Conservation (phyloP, 2,329 filamentous ascomycete genomes). For the Alternaria gansuensis region DNA sequence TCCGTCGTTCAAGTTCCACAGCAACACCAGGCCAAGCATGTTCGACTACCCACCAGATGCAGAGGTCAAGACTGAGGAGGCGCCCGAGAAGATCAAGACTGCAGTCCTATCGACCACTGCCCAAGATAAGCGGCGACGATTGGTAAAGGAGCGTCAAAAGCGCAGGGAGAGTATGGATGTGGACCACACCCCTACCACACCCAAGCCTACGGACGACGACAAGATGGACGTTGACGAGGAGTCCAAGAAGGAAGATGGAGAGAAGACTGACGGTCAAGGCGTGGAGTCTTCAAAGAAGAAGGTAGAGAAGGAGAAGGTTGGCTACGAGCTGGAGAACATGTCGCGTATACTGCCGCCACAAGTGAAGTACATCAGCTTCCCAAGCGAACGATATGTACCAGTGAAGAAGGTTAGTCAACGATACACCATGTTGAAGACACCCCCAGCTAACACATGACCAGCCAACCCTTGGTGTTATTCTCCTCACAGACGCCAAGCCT, state of each 20-base stretch:
- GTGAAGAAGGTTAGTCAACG: conserved; percentile 76
- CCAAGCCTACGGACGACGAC: conserved; percentile 72
- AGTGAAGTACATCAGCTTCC: conserved; percentile 95
- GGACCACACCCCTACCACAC: conserved; percentile 78
- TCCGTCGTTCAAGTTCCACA: conserved; percentile 94
- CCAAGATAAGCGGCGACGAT: conserved; percentile 92
- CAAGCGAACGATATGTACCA: conserved; percentile 87
- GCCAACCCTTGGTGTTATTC: conserved; percentile 91
- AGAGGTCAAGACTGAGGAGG: conserved; percentile 93
- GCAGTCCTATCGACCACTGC: conserved; percentile 96
- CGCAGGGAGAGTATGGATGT: conserved; percentile 95
- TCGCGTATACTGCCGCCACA: conserved; percentile 90
- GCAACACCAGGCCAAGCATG: conserved; percentile 89
- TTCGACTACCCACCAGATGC: conserved; percentile 99
- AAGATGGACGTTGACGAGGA: conserved; percentile 81
- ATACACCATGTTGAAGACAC: neutral
- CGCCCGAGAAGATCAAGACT: conserved; percentile 91
- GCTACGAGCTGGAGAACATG: conserved; percentile 97
- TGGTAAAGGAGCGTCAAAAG: conserved; percentile 91
- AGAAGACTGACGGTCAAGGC: conserved; percentile 62
- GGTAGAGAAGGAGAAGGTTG: conserved; percentile 92
- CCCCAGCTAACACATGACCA: conserved; percentile 53
- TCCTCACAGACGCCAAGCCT: conserved; percentile 86
- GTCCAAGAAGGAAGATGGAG: conserved; percentile 54
- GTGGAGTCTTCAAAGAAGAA: conserved; percentile 80